These are phyloP conservation scores for Phialocephala subalpina DNA, from an alignment of 2,329 filamentous ascomycete species.

Conservation along the genomic window DNA sequence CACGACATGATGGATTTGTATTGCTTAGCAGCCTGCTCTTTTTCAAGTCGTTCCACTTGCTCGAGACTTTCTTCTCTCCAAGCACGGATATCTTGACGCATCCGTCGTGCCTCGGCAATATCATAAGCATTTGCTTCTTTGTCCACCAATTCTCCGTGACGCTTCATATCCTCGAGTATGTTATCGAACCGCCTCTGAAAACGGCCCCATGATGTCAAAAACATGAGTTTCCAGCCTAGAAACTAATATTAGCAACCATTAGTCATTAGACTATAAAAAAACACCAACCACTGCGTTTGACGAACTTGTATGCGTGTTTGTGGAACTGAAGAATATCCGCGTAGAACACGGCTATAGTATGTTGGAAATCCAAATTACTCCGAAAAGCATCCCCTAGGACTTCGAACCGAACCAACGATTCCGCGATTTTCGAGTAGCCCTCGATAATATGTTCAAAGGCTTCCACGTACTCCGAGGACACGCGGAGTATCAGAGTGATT, in stretches of 20 bases:
- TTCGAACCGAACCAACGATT: constrained; percentile 6
- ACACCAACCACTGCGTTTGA: constrained; percentile 38
- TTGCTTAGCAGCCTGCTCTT: constrained; percentile 38
- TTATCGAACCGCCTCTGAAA: constrained; percentile 18
- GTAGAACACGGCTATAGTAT: constrained; percentile 54
- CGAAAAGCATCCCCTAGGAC: constrained; percentile 6
- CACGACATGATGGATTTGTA: constrained; percentile 40
- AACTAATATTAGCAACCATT: not conserved
- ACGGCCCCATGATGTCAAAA: constrained; percentile 17
- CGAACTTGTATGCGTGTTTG: constrained; percentile 53
- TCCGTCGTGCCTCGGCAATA: constrained; percentile 9
- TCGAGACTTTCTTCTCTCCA: constrained; percentile 40
- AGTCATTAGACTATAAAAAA: not conserved
- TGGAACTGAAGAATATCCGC: constrained; percentile 57
- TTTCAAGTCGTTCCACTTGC: constrained; percentile 32
- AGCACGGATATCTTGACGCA: constrained; percentile 2
- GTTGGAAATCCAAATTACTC: constrained; percentile 44
- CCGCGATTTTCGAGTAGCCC: constrained; percentile 14
- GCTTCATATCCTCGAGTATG: constrained; percentile 17
- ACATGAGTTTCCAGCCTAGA: constrained; percentile 21
- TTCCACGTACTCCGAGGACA: constrained; percentile 30
- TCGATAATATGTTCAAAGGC: constrained; percentile 12
- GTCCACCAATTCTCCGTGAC: constrained; percentile 15
- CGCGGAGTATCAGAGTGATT: constrained; percentile 46
- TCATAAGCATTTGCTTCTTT: constrained; percentile 16